Evolutionary conservation across 129 eudicot species (phyloP), one percentile per base, ranked within the genome.

Genomic region (Ambrosia trifida): DNA sequence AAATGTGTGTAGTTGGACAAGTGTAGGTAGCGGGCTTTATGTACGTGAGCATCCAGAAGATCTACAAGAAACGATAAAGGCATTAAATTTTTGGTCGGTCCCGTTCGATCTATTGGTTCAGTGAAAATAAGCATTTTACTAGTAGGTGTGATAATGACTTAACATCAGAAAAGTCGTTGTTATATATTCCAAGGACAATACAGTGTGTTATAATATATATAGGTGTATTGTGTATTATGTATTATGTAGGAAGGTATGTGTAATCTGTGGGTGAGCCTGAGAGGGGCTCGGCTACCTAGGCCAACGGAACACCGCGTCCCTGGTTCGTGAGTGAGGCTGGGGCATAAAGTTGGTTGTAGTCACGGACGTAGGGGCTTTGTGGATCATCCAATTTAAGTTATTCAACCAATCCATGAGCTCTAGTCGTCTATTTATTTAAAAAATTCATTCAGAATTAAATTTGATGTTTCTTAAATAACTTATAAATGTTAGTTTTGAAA

Each of bases 71-170:
- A 33, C 36, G 4, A 17, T 30, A 63, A 73, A 73, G 62, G 28
- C 24, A 61, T 66, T 10, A 75, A 66, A 20, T 30, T 16, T 57
- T 16, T 75, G 61, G 24, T 56, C 68, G 7, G 65, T 31, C 41
- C 45, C 51, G 20, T 5, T 8, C 17, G 16, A 35, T 20, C 57
- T 28, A 19, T 73, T 54, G 51, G 38, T 76, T 67, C 74, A 56
- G 38, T 19, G 16, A 44, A 28, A 67, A 45, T 54, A 54, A 67
- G 67, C 11, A 76, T 0, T 36, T 67, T 67, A 76, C 58, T 67
- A 61, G 68, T 44, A 50, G 11, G 57, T 67, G 80, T 62, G 78
- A 76, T 17, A 45, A 66, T 67, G 32, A 57, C 41, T 38, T 16
- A 51, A 35, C 16, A 64, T 33, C 69, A 47, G 0, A 47, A 49